phyloP scores from a whole-genome alignment of 2,329 filamentous ascomycete genomes.

The Ophiocordyceps camponoti-saundersi region DNA sequence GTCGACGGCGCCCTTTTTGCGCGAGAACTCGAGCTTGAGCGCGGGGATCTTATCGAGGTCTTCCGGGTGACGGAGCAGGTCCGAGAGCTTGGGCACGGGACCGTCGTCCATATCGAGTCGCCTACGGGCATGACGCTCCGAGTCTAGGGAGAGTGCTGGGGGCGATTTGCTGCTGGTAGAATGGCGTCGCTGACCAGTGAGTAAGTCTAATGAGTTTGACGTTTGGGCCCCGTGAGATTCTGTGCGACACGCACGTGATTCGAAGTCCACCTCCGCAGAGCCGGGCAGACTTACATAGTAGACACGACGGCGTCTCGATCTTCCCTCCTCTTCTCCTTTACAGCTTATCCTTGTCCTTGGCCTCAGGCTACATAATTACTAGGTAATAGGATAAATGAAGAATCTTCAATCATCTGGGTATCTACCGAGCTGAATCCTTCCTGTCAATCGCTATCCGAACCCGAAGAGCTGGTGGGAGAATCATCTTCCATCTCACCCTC shows the following conservation, averaged over 20 bases:
- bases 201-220: too few relatives aligned
- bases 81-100: constrained; percentile 64
- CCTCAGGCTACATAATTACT: too few relatives aligned
- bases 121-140: neutral
- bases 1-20: constrained; percentile 87
- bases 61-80: constrained; percentile 87
- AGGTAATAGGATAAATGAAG: too few relatives aligned
- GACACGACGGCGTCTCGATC: too few relatives aligned
- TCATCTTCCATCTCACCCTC: constrained; percentile 11
- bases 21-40: constrained; percentile 80
- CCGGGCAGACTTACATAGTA: too few relatives aligned
- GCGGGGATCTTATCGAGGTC: constrained; percentile 90
- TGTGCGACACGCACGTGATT: too few relatives aligned
- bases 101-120: constrained; percentile 31
- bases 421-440: neutral
- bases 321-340: too few relatives aligned
- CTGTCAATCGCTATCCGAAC: constrained; percentile 15
- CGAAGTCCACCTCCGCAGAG: too few relatives aligned
- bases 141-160: neutral
- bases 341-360: too few relatives aligned
- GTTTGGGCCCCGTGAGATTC: too few relatives aligned
- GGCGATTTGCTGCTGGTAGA: neutral
- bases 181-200: too few relatives aligned
- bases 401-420: too few relatives aligned
- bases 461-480: constrained; percentile 23